Evolutionary conservation across 208 protist genomes (phyloP).

Genomic region (Leishmania aethiopica): DNA sequence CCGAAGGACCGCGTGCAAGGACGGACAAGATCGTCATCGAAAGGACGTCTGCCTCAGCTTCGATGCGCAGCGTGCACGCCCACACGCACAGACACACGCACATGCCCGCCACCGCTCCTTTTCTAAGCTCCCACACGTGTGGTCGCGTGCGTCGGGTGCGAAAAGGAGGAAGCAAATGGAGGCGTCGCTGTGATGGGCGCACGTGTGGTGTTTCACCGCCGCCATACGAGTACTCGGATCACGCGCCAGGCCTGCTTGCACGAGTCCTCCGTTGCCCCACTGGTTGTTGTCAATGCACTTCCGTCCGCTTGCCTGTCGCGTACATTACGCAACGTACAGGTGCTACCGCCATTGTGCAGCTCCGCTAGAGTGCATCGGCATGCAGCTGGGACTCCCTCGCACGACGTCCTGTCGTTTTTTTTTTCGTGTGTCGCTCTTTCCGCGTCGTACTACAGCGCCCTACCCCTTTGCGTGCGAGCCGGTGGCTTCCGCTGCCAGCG

Average conservation of each 20-base stretch:
- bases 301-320: neutral
- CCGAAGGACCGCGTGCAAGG: conserved; percentile 20
- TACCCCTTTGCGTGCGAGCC: neutral
- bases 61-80: neutral
- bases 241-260: neutral
- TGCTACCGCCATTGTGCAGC: neutral
- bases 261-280: too few relatives aligned
- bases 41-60: neutral
- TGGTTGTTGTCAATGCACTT: neutral
- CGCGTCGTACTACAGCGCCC: neutral
- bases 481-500: neutral
- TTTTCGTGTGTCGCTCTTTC: neutral
- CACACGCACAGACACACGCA: neutral
- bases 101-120: neutral
- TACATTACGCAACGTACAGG: neutral
- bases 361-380: neutral
- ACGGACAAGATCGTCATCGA: neutral
- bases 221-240: neutral
- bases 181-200: neutral
- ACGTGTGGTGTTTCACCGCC: neutral
- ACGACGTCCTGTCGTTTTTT: neutral
- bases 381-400: neutral
- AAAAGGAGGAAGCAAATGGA: neutral
- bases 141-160: neutral
- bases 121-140: neutral